phyloP scores from a whole-genome alignment of 192 early-diverging fungal genomes.

The Kickxella alabastrina region DNA sequence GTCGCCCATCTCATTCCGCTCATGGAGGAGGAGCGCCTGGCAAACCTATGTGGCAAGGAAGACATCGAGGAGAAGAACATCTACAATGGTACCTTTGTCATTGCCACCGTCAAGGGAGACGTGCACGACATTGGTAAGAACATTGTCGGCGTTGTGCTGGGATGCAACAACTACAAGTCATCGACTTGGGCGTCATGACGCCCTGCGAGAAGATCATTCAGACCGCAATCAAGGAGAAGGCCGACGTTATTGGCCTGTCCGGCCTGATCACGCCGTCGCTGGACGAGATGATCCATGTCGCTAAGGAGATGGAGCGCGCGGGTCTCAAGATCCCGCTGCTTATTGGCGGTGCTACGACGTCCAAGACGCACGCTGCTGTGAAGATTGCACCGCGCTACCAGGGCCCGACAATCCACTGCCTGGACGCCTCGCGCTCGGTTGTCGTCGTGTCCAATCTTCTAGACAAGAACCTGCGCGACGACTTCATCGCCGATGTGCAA shows the following conservation, averaged over 20 bases:
- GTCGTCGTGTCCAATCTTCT: slow-evolving; percentile 86
- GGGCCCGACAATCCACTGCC: slow-evolving; percentile 74
- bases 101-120: slow-evolving; percentile 97
- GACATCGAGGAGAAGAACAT: slow-evolving; percentile 61
- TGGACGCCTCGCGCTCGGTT: slow-evolving; percentile 89
- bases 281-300: slow-evolving; percentile 96
- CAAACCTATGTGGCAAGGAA: slow-evolving; percentile 57
- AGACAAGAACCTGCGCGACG: slow-evolving; percentile 71
- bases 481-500: slow-evolving; percentile 81
- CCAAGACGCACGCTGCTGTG: slow-evolving; percentile 94
- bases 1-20: slow-evolving; percentile 92
- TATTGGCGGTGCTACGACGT: slow-evolving; percentile 94
- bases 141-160: slow-evolving; percentile 93
- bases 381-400: slow-evolving; percentile 91
- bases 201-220: slow-evolving; percentile 92
- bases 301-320: slow-evolving; percentile 85
- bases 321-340: slow-evolving; percentile 86
- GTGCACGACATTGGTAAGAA: slow-evolving; percentile 99
- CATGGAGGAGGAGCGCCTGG: slow-evolving; percentile 87
- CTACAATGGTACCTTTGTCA: slow-evolving; percentile 84
- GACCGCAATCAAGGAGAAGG: slow-evolving; percentile 81
- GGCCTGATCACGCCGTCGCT: slow-evolving; percentile 93
- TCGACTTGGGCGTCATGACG: slow-evolving; percentile 94
- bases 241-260: slow-evolving; percentile 88
- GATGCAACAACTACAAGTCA: slow-evolving; percentile 97